phyloP scores from a whole-genome alignment of 2,329 filamentous ascomycete genomes.

The Epichloe scottii region DNA sequence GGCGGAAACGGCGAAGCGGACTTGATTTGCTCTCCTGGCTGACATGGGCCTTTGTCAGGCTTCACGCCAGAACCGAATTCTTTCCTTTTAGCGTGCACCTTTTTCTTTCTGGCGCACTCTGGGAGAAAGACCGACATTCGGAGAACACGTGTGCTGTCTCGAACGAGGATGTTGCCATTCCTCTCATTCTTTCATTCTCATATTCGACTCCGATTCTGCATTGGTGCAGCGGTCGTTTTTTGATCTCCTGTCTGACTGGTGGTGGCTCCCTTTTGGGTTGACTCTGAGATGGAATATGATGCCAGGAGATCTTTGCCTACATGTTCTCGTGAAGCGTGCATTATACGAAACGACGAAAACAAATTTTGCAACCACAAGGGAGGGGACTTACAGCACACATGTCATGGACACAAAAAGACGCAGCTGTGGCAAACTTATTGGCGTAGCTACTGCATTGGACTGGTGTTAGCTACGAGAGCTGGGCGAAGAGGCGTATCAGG shows the following conservation, averaged over 20 bases:
- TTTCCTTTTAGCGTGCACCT: neutral
- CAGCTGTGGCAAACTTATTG: conserved; percentile 4
- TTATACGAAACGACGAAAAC: conserved; percentile 3
- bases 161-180: conserved; percentile 1
- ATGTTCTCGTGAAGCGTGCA: neutral
- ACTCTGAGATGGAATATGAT: conserved; percentile 11
- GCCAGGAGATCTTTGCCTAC: neutral
- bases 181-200: neutral
- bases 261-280: conserved; percentile 15
- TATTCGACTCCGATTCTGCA: conserved; percentile 5
- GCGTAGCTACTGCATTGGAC: conserved; percentile 7
- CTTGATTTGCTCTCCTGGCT: conserved; percentile 15
- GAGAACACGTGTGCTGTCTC: neutral
- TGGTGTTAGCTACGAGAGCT: conserved; percentile 7
- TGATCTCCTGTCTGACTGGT: conserved; percentile 11
- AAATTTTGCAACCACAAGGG: conserved; percentile 1
- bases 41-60: neutral
- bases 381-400: conserved; percentile 2
- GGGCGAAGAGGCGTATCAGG: conserved; percentile 11
- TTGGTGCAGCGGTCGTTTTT: conserved; percentile 12
- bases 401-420: conserved; percentile 2
- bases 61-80: neutral
- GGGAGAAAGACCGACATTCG: neutral
- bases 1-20: conserved; percentile 22
- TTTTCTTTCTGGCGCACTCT: neutral